A percentile compares a stretch with the other conserved stretches of the same genome.
phyloP scores from a whole-genome alignment of 129 eudicot genomes.

The carrot (Daucus carota) region DNA sequence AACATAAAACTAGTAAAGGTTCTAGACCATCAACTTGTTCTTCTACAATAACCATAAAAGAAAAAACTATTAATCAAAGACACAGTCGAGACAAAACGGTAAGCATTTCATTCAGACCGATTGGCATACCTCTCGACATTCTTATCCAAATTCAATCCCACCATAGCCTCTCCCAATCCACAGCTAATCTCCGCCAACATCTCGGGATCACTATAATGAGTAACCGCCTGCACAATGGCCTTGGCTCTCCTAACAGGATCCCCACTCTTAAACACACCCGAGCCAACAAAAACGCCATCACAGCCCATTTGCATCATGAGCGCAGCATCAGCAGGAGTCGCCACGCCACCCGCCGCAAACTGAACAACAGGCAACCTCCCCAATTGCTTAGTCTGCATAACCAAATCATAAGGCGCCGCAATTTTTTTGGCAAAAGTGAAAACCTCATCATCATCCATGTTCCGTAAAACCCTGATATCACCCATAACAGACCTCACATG shows the following conservation, averaged over 20 bases:
- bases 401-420: constrained; percentile 8
- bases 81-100: not conserved
- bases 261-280: constrained; percentile 12
- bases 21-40: not conserved
- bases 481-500: constrained; percentile 13
- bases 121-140: constrained; percentile 6
- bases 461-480: constrained; percentile 5
- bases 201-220: constrained; percentile 5
- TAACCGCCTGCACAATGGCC: constrained; percentile 16
- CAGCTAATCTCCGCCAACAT: constrained; percentile 11
- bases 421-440: constrained; percentile 9
- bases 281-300: constrained; percentile 16
- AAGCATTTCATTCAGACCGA: not conserved
- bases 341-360: constrained; percentile 12
- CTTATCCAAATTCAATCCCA: constrained; percentile 15
- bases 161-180: constrained; percentile 15
- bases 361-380: constrained; percentile 18
- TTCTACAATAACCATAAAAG: not conserved
- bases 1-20: not conserved
- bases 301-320: constrained; percentile 19
- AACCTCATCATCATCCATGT: constrained; percentile 16
- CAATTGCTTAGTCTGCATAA: constrained; percentile 19
- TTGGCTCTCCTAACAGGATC: not conserved
- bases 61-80: not conserved
- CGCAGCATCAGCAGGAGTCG: constrained; percentile 10